phyloP scores from a whole-genome alignment of 768 basidiomycete species.

The Termitomyces sp. region DNA sequence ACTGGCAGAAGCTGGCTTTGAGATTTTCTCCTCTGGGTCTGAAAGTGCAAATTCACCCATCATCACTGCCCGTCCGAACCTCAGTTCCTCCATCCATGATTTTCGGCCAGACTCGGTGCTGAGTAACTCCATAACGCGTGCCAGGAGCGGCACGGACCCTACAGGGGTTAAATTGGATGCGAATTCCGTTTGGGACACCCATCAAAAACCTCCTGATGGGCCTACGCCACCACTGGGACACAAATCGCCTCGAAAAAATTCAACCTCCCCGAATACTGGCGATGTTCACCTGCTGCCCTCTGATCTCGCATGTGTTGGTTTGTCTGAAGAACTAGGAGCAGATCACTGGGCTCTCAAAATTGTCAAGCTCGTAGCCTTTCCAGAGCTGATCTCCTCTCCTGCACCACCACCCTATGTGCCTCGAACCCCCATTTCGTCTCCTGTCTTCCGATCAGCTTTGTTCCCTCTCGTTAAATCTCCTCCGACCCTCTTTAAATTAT shows the following conservation, averaged over 20 bases:
- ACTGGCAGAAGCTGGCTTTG: constrained; percentile 60
- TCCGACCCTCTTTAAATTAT: constrained; percentile 12
- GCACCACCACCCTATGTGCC: constrained; percentile 12
- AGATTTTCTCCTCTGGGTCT: constrained; percentile 52
- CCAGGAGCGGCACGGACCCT: constrained; percentile 32
- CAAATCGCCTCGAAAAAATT: constrained; percentile 29
- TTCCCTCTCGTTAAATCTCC: constrained; percentile 1
- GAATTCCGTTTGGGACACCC: constrained; percentile 6
- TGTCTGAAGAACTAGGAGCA: constrained; percentile 59
- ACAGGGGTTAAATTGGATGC: constrained; percentile 13
- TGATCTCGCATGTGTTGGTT: constrained; percentile 73
- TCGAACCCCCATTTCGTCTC: constrained; percentile 9
- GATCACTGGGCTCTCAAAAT: constrained; percentile 77
- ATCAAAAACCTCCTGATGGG: constrained; percentile 1
- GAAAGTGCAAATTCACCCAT: constrained; percentile 30
- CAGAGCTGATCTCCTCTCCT: constrained; percentile 56
- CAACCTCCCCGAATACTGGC: constrained; percentile 51
- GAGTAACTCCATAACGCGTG: constrained; percentile 36
- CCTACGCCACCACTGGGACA: neutral
- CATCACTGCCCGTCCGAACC: constrained; percentile 9
- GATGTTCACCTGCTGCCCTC: constrained; percentile 64
- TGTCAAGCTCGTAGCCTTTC: constrained; percentile 73
- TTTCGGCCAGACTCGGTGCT: constrained; percentile 18
- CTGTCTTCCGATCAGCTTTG: neutral
- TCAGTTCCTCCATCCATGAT: constrained; percentile 13